Evolutionary conservation across 768 basidiomycete species (phyloP).

Genomic region (Pulveroboletus sp.): DNA sequence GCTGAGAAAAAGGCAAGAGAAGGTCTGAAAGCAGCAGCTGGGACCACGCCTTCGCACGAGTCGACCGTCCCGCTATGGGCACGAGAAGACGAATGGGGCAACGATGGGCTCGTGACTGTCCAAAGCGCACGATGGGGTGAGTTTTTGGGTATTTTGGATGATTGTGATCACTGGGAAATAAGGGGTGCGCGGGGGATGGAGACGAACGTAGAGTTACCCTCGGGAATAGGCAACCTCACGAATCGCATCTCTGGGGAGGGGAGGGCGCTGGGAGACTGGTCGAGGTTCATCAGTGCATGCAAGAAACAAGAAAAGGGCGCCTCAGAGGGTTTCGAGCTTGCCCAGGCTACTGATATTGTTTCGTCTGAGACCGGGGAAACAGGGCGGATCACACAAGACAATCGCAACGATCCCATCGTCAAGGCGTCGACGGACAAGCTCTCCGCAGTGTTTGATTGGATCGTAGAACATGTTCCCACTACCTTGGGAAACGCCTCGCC

Average conservation of each 20-base stretch:
- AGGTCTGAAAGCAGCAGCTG: conserved; percentile 32
- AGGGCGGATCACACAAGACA: conserved; percentile 24
- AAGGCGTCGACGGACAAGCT: conserved; percentile 67
- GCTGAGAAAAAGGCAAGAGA: conserved; percentile 60
- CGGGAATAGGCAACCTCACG: conserved; percentile 39
- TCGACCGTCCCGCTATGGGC: conserved; percentile 40
- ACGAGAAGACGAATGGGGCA: conserved; percentile 63
- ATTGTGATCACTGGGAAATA: conserved; percentile 95
- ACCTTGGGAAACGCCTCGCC: conserved; percentile 20
- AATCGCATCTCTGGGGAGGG: conserved; percentile 38
- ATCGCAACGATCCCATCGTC: conserved; percentile 49
- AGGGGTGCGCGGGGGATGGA: conserved; percentile 82
- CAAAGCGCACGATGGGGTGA: conserved; percentile 95
- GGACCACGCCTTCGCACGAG: not conserved
- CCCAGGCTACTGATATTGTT: conserved; percentile 12
- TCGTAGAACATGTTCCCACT: conserved; percentile 66
- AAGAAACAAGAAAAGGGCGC: conserved; percentile 48
- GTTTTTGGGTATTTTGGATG: conserved; percentile 85
- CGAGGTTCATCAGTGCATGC: conserved; percentile 57
- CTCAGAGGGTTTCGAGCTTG: conserved; percentile 31
- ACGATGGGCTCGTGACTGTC: conserved; percentile 91
- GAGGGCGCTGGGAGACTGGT: conserved; percentile 52
- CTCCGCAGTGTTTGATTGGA: conserved; percentile 75
- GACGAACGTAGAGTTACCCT: conserved; percentile 55
- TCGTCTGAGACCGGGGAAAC: conserved; percentile 10